Evolutionary conservation across 768 basidiomycete species (phyloP).

Genomic region (Rhodotorula taiwanensis): DNA sequence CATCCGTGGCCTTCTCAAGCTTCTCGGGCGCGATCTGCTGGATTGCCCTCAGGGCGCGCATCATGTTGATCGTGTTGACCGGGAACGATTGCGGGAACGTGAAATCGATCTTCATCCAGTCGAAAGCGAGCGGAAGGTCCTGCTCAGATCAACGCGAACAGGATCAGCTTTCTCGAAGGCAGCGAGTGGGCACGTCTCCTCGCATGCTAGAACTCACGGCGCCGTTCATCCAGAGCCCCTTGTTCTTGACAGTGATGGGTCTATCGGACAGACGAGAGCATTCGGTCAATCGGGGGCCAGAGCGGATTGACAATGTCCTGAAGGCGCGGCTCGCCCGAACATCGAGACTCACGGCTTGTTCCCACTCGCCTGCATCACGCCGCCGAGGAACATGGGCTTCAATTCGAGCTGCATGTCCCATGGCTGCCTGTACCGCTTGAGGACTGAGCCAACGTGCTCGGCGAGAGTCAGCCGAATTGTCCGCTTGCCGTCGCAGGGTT

Average conservation of each 20-base stretch:
- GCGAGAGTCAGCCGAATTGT: no score
- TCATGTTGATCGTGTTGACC: constrained; percentile 24
- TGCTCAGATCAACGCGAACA: neutral
- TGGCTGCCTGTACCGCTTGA: constrained; percentile 10
- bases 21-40: constrained; percentile 4
- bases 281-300: neutral
- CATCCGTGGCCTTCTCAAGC: constrained; percentile 13
- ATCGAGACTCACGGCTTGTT: constrained; percentile 21
- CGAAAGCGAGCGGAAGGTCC: constrained; percentile 18
- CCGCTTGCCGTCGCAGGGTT: no score
- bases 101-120: constrained; percentile 12
- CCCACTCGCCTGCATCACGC: constrained; percentile 22
- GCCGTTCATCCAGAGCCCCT: constrained; percentile 17
- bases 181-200: no score
- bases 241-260: constrained; percentile 25
- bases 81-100: constrained; percentile 25
- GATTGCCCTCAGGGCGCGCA: constrained; percentile 20
- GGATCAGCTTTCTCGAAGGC: no score
- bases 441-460: no score
- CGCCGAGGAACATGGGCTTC: constrained; percentile 29
- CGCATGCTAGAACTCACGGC: neutral
- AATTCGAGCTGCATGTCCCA: constrained; percentile 22
- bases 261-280: neutral
- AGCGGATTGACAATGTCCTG: neutral
- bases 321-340: neutral